Percentiles rank a stretch among this genome's conserved stretches.
Conservation (phyloP, 1,284 basidiomycete genomes). For the Termitomyces sp. region DNA sequence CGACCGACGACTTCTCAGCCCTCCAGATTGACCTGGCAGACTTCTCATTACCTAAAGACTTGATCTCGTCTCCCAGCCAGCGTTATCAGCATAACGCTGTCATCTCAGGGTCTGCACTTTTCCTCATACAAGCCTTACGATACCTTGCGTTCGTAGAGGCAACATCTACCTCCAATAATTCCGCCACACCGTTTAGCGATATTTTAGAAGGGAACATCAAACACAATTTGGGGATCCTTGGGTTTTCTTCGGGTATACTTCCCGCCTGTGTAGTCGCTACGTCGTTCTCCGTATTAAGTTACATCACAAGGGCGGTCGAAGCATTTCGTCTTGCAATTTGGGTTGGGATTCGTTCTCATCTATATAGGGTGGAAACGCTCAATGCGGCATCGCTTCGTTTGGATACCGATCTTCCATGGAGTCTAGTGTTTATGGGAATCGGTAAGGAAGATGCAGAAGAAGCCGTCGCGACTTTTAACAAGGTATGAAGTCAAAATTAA, state of each 20-base stretch:
- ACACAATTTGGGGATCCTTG: constrained; percentile 41
- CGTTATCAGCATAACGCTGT: constrained; percentile 41
- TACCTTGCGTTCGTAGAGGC: constrained; percentile 44
- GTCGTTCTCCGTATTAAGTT: constrained; percentile 37
- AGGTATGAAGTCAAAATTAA: constrained; percentile 25
- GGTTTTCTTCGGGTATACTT: constrained; percentile 61
- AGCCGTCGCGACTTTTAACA: constrained; percentile 34
- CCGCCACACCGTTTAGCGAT: constrained; percentile 31
- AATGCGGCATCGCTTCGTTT: constrained; percentile 15
- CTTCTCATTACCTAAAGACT: constrained; percentile 34
- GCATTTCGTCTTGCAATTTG: constrained; percentile 53
- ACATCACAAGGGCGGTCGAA: constrained; percentile 44
- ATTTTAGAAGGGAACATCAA: constrained; percentile 30
- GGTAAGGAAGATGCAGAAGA: constrained; percentile 29
- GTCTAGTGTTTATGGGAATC: constrained; percentile 44
- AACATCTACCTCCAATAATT: constrained; percentile 18
- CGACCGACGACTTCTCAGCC: constrained; percentile 30
- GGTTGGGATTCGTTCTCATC: constrained; percentile 52
- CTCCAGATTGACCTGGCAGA: constrained; percentile 37
- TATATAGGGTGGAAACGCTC: constrained; percentile 31
- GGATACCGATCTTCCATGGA: constrained; percentile 44
- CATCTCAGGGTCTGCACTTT: constrained; percentile 44
- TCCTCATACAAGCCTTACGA: constrained; percentile 48
- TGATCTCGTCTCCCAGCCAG: constrained; percentile 33
- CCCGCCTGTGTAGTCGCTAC: constrained; percentile 51